Percentiles rank a stretch among this genome's conserved stretches.
phyloP scores from a whole-genome alignment of 169 alveolate species.

The Cyclospora cayetanensis region DNA sequence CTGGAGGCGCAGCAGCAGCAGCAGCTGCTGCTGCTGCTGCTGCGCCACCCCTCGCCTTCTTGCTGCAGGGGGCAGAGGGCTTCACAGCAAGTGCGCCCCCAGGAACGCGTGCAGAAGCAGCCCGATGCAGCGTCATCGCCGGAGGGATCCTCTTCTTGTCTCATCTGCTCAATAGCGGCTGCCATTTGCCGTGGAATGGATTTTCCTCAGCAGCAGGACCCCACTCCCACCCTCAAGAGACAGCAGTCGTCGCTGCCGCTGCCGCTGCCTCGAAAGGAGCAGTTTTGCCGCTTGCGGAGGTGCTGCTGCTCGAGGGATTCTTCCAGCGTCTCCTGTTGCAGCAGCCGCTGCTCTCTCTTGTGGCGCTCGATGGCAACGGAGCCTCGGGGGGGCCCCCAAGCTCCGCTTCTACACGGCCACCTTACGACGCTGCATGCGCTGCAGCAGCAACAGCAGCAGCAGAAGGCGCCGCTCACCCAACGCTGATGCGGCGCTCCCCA shows the following conservation, averaged over 20 bases:
- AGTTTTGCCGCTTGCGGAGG: conserved; percentile 31
- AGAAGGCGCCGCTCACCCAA: conserved; percentile 44
- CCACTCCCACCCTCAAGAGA: not conserved
- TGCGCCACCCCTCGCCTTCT: conserved; percentile 11
- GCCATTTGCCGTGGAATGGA: conserved; percentile 19
- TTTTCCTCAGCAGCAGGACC: not conserved
- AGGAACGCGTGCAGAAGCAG: conserved; percentile 17
- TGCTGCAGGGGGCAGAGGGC: conserved; percentile 30
- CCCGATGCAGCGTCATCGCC: not conserved
- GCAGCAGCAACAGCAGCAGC: conserved; percentile 56
- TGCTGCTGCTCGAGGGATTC: conserved; percentile 33
- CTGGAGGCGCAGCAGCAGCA: conserved; percentile 16
- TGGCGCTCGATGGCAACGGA: no score
- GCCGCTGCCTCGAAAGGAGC: not conserved
- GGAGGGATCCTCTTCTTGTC: not conserved
- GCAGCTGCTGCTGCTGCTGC: not conserved
- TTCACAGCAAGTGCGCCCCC: not conserved
- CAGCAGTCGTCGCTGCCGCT: conserved; percentile 44
- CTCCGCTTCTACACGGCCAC: not conserved
- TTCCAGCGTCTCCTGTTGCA: conserved; percentile 47
- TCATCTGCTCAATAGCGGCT: conserved; percentile 21
- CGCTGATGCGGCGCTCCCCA: conserved; percentile 46
- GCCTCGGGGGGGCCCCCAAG: not conserved
- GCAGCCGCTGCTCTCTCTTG: conserved; percentile 46
- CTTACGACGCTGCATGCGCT: conserved; percentile 18